A percentile compares a stretch with the other conserved stretches of the same genome.
phyloP scores from a whole-genome alignment of 2,329 filamentous ascomycete genomes.

The Pezizomycotina sp. region DNA sequence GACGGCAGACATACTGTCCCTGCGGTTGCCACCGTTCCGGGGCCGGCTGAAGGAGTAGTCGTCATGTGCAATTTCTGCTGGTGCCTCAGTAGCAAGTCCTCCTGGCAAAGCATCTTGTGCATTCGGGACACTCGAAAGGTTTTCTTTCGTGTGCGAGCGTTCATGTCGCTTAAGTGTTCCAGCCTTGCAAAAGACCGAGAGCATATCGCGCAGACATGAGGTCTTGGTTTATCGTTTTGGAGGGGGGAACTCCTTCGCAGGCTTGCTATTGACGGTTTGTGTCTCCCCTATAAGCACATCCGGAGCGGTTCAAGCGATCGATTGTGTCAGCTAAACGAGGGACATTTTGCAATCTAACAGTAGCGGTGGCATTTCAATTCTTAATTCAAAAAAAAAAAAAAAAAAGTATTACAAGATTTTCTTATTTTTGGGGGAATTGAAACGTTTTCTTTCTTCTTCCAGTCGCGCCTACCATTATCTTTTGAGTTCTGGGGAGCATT shows the following conservation, averaged over 20 bases:
- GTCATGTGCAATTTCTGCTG: constrained; percentile 98
- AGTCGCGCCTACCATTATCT: no score
- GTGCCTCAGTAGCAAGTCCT: constrained; percentile 83
- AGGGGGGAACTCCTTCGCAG: constrained; percentile 39
- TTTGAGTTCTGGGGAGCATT: no score
- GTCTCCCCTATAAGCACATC: constrained; percentile 9
- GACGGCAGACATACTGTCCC: constrained; percentile 69
- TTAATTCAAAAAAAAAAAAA: no score
- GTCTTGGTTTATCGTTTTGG: constrained; percentile 93
- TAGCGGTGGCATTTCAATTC: no score
- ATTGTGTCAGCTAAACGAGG: neutral
- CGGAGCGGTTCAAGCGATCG: constrained; percentile 1
- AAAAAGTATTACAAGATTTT: no score
- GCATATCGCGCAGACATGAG: constrained; percentile 85
- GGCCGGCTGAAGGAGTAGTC: constrained; percentile 75
- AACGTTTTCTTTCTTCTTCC: no score
- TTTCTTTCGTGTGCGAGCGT: constrained; percentile 98
- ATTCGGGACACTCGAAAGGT: constrained; percentile 93
- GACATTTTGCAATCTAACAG: no score
- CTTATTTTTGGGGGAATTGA: no score
- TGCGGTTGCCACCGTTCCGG: constrained; percentile 50
- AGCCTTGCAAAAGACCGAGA: constrained; percentile 81
- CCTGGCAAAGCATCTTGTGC: constrained; percentile 82
- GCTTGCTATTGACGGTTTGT: no score
- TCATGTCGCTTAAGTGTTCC: constrained; percentile 97